These are phyloP conservation scores for Gnetum montanum DNA, from an alignment of 75 land plant species.

Conservation along the genomic window DNA sequence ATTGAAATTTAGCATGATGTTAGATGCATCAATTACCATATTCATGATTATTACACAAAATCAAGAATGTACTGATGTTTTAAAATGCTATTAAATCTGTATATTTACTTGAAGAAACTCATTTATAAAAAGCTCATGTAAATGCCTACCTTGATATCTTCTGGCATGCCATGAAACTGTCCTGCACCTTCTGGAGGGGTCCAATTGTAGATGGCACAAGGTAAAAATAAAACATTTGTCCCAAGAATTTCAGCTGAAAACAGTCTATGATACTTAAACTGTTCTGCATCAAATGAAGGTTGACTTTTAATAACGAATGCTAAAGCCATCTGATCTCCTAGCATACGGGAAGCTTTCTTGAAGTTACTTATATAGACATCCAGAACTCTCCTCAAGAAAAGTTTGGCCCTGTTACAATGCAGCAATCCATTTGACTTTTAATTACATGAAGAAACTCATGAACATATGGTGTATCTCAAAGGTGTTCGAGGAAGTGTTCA, in stretches of 20 bases:
- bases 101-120: too few species aligned
- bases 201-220: conserved; percentile 86
- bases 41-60: too few species aligned
- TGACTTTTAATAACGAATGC: conserved; percentile 58
- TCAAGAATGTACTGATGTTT: too few species aligned
- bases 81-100: too few species aligned
- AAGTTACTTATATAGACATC: conserved; percentile 47
- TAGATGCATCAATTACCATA: too few species aligned
- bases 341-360: conserved; percentile 72
- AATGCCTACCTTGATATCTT: conserved; percentile 79
- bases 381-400: conserved; percentile 61
- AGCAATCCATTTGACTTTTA: too few species aligned
- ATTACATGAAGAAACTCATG: too few species aligned
- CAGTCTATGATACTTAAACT: conserved; percentile 28
- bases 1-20: too few species aligned
- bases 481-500: too few species aligned
- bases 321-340: conserved; percentile 90
- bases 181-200: conserved; percentile 98
- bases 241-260: conserved; percentile 38
- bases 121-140: background rate
- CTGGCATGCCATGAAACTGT: conserved; percentile 97
- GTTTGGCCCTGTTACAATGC: conserved; percentile 46
- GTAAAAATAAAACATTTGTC: conserved; percentile 56
- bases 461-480: too few species aligned
- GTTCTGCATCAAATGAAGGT: conserved; percentile 26